Conservation (phyloP, 257 asterid genomes). For the Anisodus acutangulus region DNA sequence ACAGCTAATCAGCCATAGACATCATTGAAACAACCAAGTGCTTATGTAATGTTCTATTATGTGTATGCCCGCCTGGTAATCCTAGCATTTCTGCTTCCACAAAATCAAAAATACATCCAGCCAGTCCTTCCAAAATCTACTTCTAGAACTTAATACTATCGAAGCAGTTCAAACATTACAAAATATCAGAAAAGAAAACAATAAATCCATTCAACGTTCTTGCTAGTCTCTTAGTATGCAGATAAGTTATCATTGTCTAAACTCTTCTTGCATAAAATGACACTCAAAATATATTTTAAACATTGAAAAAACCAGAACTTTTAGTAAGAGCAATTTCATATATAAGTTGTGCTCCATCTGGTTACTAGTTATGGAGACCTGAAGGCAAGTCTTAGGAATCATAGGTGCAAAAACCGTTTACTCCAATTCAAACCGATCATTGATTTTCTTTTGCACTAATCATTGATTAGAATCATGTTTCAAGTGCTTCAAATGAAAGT, state of each 20-base stretch:
- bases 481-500: constrained; percentile 16
- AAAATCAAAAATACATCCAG: constrained; percentile 12
- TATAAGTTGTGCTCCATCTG: neutral
- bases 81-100: constrained; percentile 18
- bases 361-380: neutral
- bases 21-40: neutral
- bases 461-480: neutral
- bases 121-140: neutral
- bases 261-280: constrained; percentile 26
- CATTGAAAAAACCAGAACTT: neutral
- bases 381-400: neutral
- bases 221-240: constrained; percentile 14
- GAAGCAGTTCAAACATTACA: constrained; percentile 5
- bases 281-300: neutral
- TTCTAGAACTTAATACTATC: constrained; percentile 20
- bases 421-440: constrained; percentile 18
- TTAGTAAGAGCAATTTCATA: neutral
- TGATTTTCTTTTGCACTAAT: neutral
- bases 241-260: neutral
- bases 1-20: constrained; percentile 1
- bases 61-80: neutral
- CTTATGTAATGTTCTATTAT: constrained; percentile 24
- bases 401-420: constrained; percentile 8
- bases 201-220: constrained; percentile 1
- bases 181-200: constrained; percentile 25